These are phyloP conservation scores for Blastobotrys proliferans DNA, from an alignment of 1,139 yeast genomes.

Conservation along the genomic window DNA sequence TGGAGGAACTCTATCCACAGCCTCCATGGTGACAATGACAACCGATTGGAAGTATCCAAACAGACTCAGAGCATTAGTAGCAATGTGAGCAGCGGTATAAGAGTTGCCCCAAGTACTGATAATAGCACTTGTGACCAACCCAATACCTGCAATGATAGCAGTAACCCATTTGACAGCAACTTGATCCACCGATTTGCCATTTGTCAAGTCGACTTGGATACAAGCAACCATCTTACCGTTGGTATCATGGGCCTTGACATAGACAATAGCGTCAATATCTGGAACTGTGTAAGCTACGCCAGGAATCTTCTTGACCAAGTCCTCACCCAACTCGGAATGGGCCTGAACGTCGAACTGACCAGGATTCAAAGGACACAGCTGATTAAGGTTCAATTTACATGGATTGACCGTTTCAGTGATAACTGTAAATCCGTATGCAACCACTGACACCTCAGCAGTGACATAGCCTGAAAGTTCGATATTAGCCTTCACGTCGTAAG, in stretches of 20 bases:
- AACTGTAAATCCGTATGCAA: conserved; percentile 78
- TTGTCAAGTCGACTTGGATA: conserved; percentile 77
- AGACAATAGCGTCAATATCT: conserved; percentile 89
- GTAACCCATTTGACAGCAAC: conserved; percentile 96
- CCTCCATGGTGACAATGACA: conserved; percentile 93
- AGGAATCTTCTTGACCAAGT: conserved; percentile 58
- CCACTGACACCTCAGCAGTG: conserved; percentile 61
- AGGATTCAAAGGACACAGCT: conserved; percentile 76
- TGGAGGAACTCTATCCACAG: conserved; percentile 90
- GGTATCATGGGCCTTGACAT: conserved; percentile 56
- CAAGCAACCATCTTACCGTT: conserved; percentile 62
- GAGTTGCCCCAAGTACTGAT: conserved; percentile 89
- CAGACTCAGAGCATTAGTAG: conserved; percentile 86
- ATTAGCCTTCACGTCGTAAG: conserved; percentile 70
- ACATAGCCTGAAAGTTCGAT: conserved; percentile 74
- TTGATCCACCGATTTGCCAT: conserved; percentile 91
- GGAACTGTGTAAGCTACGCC: conserved; percentile 86
- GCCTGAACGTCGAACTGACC: conserved; percentile 79
- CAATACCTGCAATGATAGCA: conserved; percentile 88
- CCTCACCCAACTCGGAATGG: conserved; percentile 43
- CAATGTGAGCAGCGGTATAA: conserved; percentile 92
- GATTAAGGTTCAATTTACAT: conserved; percentile 50
- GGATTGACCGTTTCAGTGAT: conserved; percentile 55
- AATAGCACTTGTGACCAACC: conserved; percentile 81
- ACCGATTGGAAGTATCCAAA: conserved; percentile 90